A percentile compares a stretch with the other conserved stretches of the same genome.
These are phyloP conservation scores for Apophysomyces trapeziformis DNA, from an alignment of 371 early-diverging fungal species.

Conservation along the genomic window DNA sequence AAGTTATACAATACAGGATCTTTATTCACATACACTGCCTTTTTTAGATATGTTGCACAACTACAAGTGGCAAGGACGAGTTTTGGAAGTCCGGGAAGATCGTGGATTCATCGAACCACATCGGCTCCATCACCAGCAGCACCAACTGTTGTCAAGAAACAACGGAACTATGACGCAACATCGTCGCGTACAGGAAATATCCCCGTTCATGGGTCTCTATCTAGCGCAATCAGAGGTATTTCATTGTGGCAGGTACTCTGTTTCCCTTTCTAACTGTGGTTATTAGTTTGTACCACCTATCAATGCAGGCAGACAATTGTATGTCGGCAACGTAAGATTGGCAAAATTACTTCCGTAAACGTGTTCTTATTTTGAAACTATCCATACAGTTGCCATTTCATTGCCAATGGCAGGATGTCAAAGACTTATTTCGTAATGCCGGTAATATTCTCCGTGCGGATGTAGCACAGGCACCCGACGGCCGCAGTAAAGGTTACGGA, in stretches of 20 bases:
- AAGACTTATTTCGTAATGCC: slow-evolving; percentile 74
- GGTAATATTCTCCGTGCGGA: slow-evolving; percentile 74
- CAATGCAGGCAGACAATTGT: slow-evolving; percentile 57
- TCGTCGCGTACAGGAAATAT: not conserved
- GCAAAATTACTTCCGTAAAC: not conserved
- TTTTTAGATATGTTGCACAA: slow-evolving; percentile 65
- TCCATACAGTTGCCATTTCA: slow-evolving; percentile 59
- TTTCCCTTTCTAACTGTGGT: not conserved
- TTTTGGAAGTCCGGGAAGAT: slow-evolving; percentile 75
- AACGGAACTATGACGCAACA: not conserved
- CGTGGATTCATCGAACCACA: slow-evolving; percentile 42
- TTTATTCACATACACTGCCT: slow-evolving; percentile 5
- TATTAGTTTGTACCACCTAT: slow-evolving; percentile 3
- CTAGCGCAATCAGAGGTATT: slow-evolving; percentile 3
- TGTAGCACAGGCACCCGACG: slow-evolving; percentile 62
- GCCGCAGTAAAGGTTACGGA: slow-evolving; percentile 73
- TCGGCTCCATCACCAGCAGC: slow-evolving; percentile 1
- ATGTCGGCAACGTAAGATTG: slow-evolving; percentile 66
- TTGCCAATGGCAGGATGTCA: slow-evolving; percentile 79
- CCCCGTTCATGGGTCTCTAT: not conserved
- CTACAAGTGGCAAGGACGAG: slow-evolving; percentile 74
- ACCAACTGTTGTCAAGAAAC: not conserved
- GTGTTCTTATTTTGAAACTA: not conserved
- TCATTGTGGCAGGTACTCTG: not conserved
- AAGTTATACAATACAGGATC: slow-evolving; percentile 16